Evolutionary conservation across 805 yeast species (phyloP).

Genomic region (Ogataea trehaloabstinens): DNA sequence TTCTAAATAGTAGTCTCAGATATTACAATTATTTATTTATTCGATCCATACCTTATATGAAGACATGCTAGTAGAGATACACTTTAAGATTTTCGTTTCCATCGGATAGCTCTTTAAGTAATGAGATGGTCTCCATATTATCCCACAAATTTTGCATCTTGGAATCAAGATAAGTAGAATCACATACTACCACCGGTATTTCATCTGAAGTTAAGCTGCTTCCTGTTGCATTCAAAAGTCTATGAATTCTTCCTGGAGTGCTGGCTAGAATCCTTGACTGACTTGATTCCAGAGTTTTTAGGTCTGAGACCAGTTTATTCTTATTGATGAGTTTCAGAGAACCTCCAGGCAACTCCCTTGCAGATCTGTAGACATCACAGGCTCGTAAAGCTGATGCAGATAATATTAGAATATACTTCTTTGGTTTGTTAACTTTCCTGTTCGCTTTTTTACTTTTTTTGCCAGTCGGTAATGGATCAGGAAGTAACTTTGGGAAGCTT

Average conservation of each 20-base stretch:
- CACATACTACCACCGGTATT: constrained; percentile 56
- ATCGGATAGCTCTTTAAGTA: constrained; percentile 38
- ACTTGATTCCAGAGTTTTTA: constrained; percentile 42
- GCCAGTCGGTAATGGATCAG: constrained; percentile 28
- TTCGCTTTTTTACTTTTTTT: constrained; percentile 26
- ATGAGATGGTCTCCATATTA: constrained; percentile 41
- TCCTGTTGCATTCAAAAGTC: constrained; percentile 44
- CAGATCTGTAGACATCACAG: constrained; percentile 76
- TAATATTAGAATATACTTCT: constrained; percentile 46
- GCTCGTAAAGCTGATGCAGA: constrained; percentile 83
- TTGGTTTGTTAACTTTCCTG: constrained; percentile 32
- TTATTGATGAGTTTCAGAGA: constrained; percentile 73
- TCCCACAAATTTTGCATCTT: constrained; percentile 65
- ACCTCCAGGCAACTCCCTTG: constrained; percentile 42
- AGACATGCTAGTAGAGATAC: constrained; percentile 50
- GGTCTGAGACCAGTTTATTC: constrained; percentile 66
- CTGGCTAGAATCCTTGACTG: constrained; percentile 53
- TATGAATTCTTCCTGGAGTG: constrained; percentile 60
- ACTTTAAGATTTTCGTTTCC: constrained; percentile 43
- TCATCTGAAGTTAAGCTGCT: constrained; percentile 39
- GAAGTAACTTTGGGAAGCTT: constrained; percentile 48
- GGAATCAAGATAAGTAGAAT: constrained; percentile 57
- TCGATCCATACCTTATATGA: background rate
- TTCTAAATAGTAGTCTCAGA: constrained; percentile 3
- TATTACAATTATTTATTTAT: constrained; percentile 7